phyloP scores from a whole-genome alignment of 495 filamentous ascomycete genomes.

The Talaromyces adpressus region DNA sequence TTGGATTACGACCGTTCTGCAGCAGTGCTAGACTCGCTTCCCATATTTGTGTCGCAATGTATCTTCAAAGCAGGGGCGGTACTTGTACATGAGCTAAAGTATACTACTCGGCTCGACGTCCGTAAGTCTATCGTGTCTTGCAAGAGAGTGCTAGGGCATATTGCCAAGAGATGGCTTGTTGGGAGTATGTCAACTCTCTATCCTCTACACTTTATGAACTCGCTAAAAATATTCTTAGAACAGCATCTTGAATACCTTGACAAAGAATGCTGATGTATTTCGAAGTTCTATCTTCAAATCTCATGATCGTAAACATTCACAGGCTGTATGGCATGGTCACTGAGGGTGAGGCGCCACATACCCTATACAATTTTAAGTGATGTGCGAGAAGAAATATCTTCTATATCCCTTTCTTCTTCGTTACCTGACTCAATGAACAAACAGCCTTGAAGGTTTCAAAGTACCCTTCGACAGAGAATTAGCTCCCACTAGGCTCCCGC shows the following conservation, averaged over 20 bases:
- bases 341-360: not conserved
- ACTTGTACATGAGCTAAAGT: not conserved
- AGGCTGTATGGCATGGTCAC: not conserved
- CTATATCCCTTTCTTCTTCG: not conserved
- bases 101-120: not conserved
- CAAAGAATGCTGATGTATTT: not conserved
- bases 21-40: not conserved
- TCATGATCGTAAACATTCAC: not conserved
- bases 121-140: not conserved
- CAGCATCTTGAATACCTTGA: not conserved
- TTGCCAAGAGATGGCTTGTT: not conserved
- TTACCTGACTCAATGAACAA: not conserved
- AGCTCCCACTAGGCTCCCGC: not conserved
- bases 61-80: not conserved
- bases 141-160: not conserved
- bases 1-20: constrained; percentile 1
- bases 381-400: not conserved
- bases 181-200: not conserved
- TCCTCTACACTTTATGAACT: not conserved
- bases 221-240: not conserved
- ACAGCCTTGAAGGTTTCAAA: not conserved
- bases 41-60: not conserved
- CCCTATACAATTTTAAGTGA: not conserved
- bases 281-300: not conserved
- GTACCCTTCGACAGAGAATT: not conserved